phyloP scores from a whole-genome alignment of 805 yeast species.

The Hanseniaspora thailandica region DNA sequence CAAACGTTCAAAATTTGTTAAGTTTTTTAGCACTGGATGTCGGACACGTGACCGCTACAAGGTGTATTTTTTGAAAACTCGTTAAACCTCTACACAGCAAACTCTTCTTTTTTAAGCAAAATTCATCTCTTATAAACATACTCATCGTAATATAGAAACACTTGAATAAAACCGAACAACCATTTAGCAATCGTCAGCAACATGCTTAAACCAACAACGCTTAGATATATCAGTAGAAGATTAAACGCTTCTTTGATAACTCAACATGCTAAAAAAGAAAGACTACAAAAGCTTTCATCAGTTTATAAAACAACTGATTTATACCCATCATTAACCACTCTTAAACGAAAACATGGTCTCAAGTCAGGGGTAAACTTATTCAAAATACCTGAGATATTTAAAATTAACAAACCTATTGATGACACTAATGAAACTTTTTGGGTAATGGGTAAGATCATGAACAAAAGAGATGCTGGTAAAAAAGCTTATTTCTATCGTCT shows the following conservation, averaged over 20 bases:
- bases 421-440: not conserved
- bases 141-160: not conserved
- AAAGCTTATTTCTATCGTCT: slow-evolving; percentile 28
- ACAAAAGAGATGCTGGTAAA: slow-evolving; percentile 26
- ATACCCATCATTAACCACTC: slow-evolving; percentile 2
- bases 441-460: slow-evolving; percentile 24
- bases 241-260: not conserved
- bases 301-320: not conserved
- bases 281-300: not conserved
- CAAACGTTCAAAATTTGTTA: no score
- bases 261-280: not conserved
- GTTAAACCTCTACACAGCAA: no score
- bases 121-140: not conserved
- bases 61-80: no score
- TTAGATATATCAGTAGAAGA: no score
- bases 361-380: not conserved
- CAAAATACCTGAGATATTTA: not conserved
- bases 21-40: no score
- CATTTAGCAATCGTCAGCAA: no score
- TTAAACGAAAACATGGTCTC: not conserved
- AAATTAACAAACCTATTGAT: not conserved
- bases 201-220: not conserved
- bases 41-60: slow-evolving; percentile 5
- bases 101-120: no score
- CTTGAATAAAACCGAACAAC: no score